These are phyloP conservation scores for Podaxis mareebaensis DNA, from an alignment of 768 basidiomycete genomes.

Conservation along the genomic window DNA sequence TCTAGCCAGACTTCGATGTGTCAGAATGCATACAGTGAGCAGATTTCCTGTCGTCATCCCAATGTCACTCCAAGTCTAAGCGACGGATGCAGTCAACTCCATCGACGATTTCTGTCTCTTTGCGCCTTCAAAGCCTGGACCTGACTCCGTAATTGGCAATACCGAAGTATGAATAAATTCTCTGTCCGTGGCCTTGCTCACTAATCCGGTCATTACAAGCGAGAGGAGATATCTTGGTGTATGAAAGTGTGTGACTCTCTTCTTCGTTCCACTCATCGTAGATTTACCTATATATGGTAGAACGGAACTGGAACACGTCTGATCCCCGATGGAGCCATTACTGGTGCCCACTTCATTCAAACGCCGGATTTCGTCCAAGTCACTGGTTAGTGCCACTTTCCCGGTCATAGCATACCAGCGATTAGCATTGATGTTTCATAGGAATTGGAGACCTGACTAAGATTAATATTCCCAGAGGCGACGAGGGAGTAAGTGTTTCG, in stretches of 20 bases:
- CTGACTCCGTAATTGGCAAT: slow-evolving; percentile 55
- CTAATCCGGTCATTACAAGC: slow-evolving; percentile 26
- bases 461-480: slow-evolving; percentile 62
- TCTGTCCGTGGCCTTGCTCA: not conserved
- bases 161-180: slow-evolving; percentile 47
- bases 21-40: slow-evolving; percentile 64
- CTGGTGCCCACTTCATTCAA: slow-evolving; percentile 65
- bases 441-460: slow-evolving; percentile 65
- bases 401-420: not conserved
- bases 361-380: slow-evolving; percentile 79
- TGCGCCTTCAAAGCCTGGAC: slow-evolving; percentile 47
- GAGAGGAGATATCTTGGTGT: slow-evolving; percentile 46
- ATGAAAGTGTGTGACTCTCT: slow-evolving; percentile 29
- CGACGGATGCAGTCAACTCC: slow-evolving; percentile 47
- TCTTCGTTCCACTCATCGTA: not conserved
- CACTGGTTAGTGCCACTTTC: slow-evolving; percentile 43
- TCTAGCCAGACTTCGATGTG: slow-evolving; percentile 60
- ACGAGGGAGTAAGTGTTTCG: slow-evolving; percentile 46
- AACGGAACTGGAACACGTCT: slow-evolving; percentile 60
- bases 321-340: slow-evolving; percentile 73
- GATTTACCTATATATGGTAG: slow-evolving; percentile 29
- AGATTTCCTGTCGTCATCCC: slow-evolving; percentile 1
- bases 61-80: not conserved
- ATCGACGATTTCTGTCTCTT: slow-evolving; percentile 52
- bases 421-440: slow-evolving; percentile 20